A percentile compares a stretch with the other conserved stretches of the same genome.
Conservation (phyloP, 108 stramenopile species). For the Nitzschia sp. region DNA sequence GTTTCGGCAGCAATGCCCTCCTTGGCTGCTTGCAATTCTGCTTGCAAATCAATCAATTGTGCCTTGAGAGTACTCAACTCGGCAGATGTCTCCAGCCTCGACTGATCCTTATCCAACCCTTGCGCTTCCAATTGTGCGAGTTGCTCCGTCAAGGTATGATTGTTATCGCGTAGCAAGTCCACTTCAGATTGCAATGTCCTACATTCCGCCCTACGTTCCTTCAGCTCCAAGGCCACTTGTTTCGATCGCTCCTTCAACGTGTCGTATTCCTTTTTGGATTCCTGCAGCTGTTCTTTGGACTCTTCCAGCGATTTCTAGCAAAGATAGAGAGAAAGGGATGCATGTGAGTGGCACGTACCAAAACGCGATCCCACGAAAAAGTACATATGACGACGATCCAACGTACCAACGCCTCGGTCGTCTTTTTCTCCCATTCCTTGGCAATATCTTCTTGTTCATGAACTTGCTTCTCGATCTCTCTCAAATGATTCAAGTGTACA, state of each 20-base stretch:
- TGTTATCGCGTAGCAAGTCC: constrained; percentile 48
- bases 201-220: constrained; percentile 78
- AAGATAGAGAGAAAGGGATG: not conserved
- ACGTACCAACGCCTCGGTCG: constrained; percentile 46
- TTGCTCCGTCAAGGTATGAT: constrained; percentile 45
- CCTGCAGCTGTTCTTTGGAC: constrained; percentile 47
- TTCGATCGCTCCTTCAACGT: constrained; percentile 75
- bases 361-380: not conserved
- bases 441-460: constrained; percentile 34
- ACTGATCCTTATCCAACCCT: constrained; percentile 53
- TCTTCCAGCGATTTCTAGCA: constrained; percentile 51
- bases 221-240: constrained; percentile 75
- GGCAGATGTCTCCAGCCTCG: constrained; percentile 54
- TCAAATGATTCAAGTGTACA: constrained; percentile 27
- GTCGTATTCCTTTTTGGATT: constrained; percentile 55
- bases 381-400: no score
- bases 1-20: constrained; percentile 48
- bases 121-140: constrained; percentile 50
- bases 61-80: constrained; percentile 40
- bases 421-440: constrained; percentile 35
- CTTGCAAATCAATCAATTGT: constrained; percentile 38
- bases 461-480: constrained; percentile 31
- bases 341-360: constrained; percentile 4
- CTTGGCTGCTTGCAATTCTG: constrained; percentile 48
- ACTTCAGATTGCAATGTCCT: constrained; percentile 53